Conservation (phyloP, 2,329 filamentous ascomycete genomes). For the Colletotrichum lini region DNA sequence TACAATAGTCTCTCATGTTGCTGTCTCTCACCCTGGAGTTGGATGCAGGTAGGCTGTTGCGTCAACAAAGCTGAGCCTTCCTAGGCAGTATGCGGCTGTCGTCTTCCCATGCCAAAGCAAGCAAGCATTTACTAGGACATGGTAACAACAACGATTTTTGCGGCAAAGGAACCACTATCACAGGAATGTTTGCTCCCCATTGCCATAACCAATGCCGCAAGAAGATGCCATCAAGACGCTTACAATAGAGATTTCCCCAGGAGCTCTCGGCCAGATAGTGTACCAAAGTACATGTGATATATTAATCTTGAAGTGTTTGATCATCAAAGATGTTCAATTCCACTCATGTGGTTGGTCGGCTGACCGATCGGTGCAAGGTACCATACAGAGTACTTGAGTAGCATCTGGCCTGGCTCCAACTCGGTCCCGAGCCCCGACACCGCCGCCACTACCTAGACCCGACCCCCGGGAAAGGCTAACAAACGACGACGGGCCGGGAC, state of each 20-base stretch:
- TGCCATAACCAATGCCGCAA: not conserved
- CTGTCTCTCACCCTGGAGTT: too few species aligned
- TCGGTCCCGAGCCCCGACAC: not conserved
- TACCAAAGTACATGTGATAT: too few species aligned
- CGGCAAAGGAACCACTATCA: not conserved
- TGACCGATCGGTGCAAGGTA: not conserved
- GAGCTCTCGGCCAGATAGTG: not conserved
- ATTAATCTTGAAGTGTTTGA: too few species aligned
- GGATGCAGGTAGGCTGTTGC: not conserved
- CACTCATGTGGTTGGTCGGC: not conserved
- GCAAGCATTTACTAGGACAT: not conserved
- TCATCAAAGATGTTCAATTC: too few species aligned
- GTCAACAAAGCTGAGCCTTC: not conserved
- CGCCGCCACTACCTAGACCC: not conserved
- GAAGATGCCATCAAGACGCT: not conserved
- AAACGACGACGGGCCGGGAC: constrained; percentile 17
- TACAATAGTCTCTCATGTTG: not conserved
- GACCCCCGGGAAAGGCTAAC: constrained; percentile 19
- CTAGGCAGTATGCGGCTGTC: too few species aligned
- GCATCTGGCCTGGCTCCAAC: not conserved
- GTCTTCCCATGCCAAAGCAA: not conserved
- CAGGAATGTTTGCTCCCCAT: not conserved
- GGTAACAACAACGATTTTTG: not conserved
- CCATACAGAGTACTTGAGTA: not conserved
- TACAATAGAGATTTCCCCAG: not conserved